Evolutionary conservation across 441 rosid species (phyloP).

Genomic region (Bruguiera hainesii): DNA sequence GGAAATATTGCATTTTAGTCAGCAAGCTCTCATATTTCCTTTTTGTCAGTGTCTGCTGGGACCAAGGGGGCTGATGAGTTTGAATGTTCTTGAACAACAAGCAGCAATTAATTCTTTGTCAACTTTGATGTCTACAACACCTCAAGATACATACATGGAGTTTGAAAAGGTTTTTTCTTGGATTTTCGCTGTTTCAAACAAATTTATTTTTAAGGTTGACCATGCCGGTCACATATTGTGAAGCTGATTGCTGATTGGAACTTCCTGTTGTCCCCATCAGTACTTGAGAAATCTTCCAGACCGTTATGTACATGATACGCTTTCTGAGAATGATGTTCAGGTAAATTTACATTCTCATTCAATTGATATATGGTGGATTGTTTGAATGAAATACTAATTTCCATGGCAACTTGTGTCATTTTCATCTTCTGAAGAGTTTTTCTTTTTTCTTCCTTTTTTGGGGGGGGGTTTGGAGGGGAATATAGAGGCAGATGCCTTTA

Average conservation of each 20-base stretch:
- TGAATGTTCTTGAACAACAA: slow-evolving; percentile 57
- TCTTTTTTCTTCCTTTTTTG: too few relatives aligned
- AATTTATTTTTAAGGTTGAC: background rate
- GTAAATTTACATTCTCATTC: slow-evolving; percentile 32
- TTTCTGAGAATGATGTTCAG: slow-evolving; percentile 77
- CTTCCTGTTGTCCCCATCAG: slow-evolving; percentile 40
- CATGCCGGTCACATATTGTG: background rate
- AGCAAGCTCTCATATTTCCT: slow-evolving; percentile 6
- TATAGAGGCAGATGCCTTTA: too few relatives aligned
- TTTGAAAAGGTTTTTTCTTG: slow-evolving; percentile 66
- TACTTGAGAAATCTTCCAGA: slow-evolving; percentile 70
- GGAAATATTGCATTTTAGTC: slow-evolving; percentile 2
- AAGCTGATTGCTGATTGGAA: slow-evolving; percentile 20
- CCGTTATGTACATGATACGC: slow-evolving; percentile 71
- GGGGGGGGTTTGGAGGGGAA: too few relatives aligned
- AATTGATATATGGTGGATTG: background rate
- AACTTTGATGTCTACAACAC: slow-evolving; percentile 81
- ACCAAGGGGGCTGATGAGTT: slow-evolving; percentile 77
- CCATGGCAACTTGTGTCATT: too few relatives aligned
- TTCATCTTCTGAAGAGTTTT: too few relatives aligned
- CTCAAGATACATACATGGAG: slow-evolving; percentile 65
- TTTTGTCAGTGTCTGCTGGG: slow-evolving; percentile 66
- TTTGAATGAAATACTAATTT: background rate
- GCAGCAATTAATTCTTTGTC: slow-evolving; percentile 76
- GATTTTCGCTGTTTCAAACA: background rate